Base-by-base conservation (phyloP, 2,329 filamentous ascomycete genomes). In the Parasarocladium wereldwijsianum region DNA sequence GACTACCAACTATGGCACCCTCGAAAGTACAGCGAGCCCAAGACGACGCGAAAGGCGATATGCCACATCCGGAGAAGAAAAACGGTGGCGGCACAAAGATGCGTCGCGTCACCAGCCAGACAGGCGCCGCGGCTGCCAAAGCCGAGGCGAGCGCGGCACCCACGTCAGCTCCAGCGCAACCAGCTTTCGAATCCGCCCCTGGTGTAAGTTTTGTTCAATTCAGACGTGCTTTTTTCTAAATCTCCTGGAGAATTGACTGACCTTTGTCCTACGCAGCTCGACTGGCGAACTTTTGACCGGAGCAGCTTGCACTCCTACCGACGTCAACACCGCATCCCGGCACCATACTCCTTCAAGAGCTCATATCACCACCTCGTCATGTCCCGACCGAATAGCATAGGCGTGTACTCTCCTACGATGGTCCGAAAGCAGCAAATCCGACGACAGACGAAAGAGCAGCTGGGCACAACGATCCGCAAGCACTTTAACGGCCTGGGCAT, bases 401-500 rank as follows among this genome's bases (percentile, higher is more conserved):
- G 79, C 19, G 57, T 69, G 35, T 69, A 75, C 52, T 84, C 78
- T 11, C 80, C 81, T 5, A 85, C 79, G 15, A 84, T 85, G 72
- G 70, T 74, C 24, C 60, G 32, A 6, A 23, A 76, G 34, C 66
- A 64, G 41, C 71, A 69, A 39, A 61, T 71, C 26, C 60, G 75
- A 31, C 64, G 77, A 32, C 74, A 85, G 47, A 70, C 67, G 43
- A 80, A 80, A 47, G 75, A 83, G 21, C 68, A 80, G 39, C 60
- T 92, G 32, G 77, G 78, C 7, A 64, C 73, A 39, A 65, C 70
- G 2, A 77, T 86, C 28, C 66, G 81, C 39, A 86, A 84, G 50
- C 80, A 90, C 53, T 90, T 90, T 57, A 90, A 90, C 47, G 73
- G 71, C 19, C 64, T 81, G 39, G 78, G 77, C 11, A 70, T 87